Evolutionary conservation across 2,329 filamentous ascomycete genomes (phyloP).

Genomic region (Ceratocystis destructans): DNA sequence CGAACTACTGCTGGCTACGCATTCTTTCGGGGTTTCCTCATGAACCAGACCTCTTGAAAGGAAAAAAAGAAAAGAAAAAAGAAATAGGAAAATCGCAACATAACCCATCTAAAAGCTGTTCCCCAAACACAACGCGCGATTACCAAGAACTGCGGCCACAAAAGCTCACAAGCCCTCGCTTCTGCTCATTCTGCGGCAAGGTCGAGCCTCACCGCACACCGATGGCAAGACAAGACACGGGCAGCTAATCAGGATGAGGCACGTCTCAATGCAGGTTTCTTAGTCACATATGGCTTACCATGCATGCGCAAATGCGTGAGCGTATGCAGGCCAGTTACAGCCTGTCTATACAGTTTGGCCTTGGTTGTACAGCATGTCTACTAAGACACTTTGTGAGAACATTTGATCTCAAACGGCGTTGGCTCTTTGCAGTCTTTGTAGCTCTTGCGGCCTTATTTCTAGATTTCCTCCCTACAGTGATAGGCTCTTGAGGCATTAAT

Average conservation of each 20-base stretch:
- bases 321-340: not conserved
- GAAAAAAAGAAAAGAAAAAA: not conserved
- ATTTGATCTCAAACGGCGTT: not conserved
- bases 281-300: not conserved
- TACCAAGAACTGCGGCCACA: not conserved
- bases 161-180: not conserved
- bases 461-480: too few species aligned
- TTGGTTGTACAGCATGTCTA: not conserved
- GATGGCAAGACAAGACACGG: not conserved
- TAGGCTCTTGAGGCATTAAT: too few species aligned
- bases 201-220: not conserved
- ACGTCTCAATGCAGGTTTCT: not conserved
- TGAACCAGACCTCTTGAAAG: not conserved
- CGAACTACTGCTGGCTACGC: not conserved
- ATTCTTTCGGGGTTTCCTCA: not conserved
- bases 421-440: not conserved
- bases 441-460: too few species aligned
- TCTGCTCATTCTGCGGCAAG: not conserved
- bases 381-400: not conserved
- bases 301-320: not conserved
- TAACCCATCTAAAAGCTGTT: not conserved
- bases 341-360: not conserved
- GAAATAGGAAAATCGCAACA: not conserved
- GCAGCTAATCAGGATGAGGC: not conserved
- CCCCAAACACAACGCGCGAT: not conserved